A percentile compares a stretch with the other conserved stretches of the same genome.
Conservation (phyloP, 495 filamentous ascomycete genomes). For the Xylaria nigripes region DNA sequence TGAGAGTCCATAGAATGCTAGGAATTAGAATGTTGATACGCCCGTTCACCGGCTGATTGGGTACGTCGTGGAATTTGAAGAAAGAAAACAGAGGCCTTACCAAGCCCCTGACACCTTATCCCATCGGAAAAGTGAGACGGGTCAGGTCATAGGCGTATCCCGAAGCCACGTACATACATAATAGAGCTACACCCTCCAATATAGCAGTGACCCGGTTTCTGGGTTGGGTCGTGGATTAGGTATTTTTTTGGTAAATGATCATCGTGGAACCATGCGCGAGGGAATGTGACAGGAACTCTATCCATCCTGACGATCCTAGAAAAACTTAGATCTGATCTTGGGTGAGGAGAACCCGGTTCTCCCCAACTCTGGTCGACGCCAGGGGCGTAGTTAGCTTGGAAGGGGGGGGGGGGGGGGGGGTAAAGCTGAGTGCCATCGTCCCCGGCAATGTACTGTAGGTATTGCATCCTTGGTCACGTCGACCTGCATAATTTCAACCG, state of each 20-base stretch:
- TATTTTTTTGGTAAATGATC: no score
- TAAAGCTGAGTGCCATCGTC: background rate
- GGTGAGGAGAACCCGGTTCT: slow-evolving; percentile 11
- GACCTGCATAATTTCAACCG: background rate
- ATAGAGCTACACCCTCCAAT: background rate
- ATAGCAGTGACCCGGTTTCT: background rate
- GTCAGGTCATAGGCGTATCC: background rate
- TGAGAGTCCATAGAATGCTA: background rate
- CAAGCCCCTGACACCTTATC: background rate
- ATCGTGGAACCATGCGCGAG: background rate
- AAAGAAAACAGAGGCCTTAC: no score
- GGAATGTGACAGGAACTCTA: background rate
- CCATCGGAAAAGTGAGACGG: background rate
- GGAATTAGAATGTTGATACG: background rate
- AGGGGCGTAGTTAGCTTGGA: background rate
- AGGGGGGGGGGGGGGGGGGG: background rate
- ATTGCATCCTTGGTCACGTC: background rate
- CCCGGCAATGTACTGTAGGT: background rate
- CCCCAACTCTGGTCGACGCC: background rate
- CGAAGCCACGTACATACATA: background rate
- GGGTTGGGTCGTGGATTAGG: background rate
- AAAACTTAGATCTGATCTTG: slow-evolving; percentile 5
- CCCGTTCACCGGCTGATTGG: no score
- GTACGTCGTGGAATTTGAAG: no score
- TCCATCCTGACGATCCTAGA: background rate